Conservation (phyloP, 805 yeast species). For the Saccharomycopsis selenospora region DNA sequence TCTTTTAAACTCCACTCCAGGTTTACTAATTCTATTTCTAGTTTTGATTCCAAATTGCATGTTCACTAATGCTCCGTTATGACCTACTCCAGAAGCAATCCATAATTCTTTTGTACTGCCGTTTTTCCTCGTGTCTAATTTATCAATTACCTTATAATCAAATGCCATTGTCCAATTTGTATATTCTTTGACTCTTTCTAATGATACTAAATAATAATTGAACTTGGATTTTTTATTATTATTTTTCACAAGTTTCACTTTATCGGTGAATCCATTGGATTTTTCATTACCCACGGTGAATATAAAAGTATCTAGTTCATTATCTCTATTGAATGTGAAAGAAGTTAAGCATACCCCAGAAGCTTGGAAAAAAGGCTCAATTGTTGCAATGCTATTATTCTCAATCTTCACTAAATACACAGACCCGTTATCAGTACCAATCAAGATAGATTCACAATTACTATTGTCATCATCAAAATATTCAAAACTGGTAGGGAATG, state of each 20-base stretch:
- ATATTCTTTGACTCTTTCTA: constrained; percentile 7
- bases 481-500: constrained; percentile 7
- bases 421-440: constrained; percentile 7
- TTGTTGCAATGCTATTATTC: neutral
- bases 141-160: constrained; percentile 4
- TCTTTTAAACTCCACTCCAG: constrained; percentile 2
- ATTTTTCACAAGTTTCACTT: neutral
- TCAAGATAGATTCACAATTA: constrained; percentile 2
- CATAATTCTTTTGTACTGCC: constrained; percentile 12
- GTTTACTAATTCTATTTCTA: neutral
- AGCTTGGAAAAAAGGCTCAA: constrained; percentile 1
- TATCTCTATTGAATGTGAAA: constrained; percentile 3
- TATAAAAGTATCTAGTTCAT: neutral
- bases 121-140: neutral
- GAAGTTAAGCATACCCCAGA: constrained; percentile 3
- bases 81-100: constrained; percentile 12
- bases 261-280: constrained; percentile 5
- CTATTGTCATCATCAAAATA: neutral
- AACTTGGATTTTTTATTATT: neutral
- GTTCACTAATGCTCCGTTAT: constrained; percentile 5
- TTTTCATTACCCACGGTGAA: constrained; percentile 10
- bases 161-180: constrained; percentile 8
- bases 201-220: neutral
- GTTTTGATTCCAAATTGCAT: constrained; percentile 10
- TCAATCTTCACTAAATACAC: constrained; percentile 1